Base-by-base conservation (phyloP, 177 flowering plant genomes). In the Telopea speciosissima region DNA sequence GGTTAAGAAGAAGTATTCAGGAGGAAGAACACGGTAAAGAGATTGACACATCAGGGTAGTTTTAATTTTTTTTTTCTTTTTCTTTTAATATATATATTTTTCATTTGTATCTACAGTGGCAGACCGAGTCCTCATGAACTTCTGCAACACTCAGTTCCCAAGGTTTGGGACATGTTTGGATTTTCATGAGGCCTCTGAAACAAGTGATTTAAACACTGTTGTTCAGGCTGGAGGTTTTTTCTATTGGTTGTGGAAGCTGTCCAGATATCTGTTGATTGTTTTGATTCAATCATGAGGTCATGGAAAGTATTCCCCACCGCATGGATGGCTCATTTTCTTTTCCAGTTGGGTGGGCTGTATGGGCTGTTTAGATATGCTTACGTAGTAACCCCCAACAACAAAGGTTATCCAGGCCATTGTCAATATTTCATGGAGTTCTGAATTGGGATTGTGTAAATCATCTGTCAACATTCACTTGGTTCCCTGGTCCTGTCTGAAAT, bases 21-120 rank as follows among this genome's bases (percentile, higher is more conserved):
- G 90, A 81, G 24, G 93, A 88, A 23, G 88, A 86, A 26, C 86
- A 80, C 72, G 95, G 91, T 63, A 91, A 91, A 83, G 90, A 83
- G 74, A 80, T 82, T 26, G 85, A 80, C 63, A 70, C 77, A 17
- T 81, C 83, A 5, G 70, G 83, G 70, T 86, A 82, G 78, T 59
- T 13, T n/a, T n/a, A n/a, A n/a, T n/a, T n/a, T n/a, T n/a, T n/a
- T 22, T 45, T 49, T 14, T 67, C 28, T 68, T 17, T 24, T 24
- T 21, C 44, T 28, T 28, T 28, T 2, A 28, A 28, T 28, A 28
- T 28, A 28, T 36, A 36, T 36, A 36, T 36, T 36, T 36, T 5
- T 36, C 9, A 5, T 8, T 36, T 0, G 17, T 42, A 22, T 24
- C 23, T 21, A 10, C 24, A n/a, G 0, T 26, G 26, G 56, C 36